phyloP scores from a whole-genome alignment of 495 filamentous ascomycete genomes.

The Penicillium bovifimosum region DNA sequence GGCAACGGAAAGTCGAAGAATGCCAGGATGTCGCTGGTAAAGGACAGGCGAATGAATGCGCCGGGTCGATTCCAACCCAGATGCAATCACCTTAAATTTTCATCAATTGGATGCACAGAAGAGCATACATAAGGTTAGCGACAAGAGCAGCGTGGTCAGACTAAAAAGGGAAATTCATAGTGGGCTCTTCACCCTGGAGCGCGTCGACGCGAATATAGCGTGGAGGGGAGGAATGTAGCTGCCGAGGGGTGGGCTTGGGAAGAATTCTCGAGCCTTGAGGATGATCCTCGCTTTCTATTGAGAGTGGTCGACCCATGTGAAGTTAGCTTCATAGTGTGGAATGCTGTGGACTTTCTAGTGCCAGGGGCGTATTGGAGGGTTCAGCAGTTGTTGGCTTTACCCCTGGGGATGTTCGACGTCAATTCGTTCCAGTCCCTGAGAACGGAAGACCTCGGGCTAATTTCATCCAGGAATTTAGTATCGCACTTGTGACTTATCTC shows the following conservation, averaged over 20 bases:
- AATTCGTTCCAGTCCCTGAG: constrained; percentile 11
- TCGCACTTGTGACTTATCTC: neutral
- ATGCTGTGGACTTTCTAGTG: constrained; percentile 9
- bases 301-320: neutral
- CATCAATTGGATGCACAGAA: constrained; percentile 5
- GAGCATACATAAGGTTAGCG: neutral
- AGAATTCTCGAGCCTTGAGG: constrained; percentile 19
- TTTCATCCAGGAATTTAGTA: constrained; percentile 4
- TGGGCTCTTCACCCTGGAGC: constrained; percentile 7
- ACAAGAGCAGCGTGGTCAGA: constrained; percentile 2
- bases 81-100: constrained; percentile 2
- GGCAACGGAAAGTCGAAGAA: neutral
- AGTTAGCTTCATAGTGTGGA: constrained; percentile 17
- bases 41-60: constrained; percentile 1
- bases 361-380: constrained; percentile 9
- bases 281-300: constrained; percentile 3
- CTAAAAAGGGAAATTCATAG: constrained; percentile 21
- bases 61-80: constrained; percentile 8
- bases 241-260: constrained; percentile 24
- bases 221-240: constrained; percentile 31
- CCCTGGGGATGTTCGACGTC: constrained; percentile 18
- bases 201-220: constrained; percentile 30
- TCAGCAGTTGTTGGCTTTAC: constrained; percentile 2
- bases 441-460: constrained; percentile 10
- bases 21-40: neutral